A percentile compares a stretch with the other conserved stretches of the same genome.
Conservation (phyloP, 441 rosid species). For the Capsella rubella region DNA sequence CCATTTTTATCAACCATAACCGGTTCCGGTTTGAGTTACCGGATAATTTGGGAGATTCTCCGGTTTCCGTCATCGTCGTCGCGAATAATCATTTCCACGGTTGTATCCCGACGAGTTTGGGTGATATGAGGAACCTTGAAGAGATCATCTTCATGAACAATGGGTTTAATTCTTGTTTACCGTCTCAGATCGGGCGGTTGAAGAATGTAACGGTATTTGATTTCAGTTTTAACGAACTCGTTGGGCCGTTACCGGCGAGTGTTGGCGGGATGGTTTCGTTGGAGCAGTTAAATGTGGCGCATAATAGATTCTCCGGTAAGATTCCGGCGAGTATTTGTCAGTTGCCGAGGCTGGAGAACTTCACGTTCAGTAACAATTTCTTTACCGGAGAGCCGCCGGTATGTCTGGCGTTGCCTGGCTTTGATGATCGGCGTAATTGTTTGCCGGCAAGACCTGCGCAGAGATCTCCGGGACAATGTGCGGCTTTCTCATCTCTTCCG, state of each 20-base stretch:
- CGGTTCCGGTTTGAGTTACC: constrained; percentile 63
- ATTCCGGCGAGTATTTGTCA: constrained; percentile 53
- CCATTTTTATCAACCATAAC: constrained; percentile 67
- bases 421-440: constrained; percentile 61
- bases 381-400: constrained; percentile 55
- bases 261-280: constrained; percentile 54
- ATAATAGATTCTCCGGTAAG: constrained; percentile 60
- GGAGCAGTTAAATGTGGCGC: constrained; percentile 58
- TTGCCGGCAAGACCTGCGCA: constrained; percentile 53
- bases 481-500: constrained; percentile 48
- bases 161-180: constrained; percentile 61
- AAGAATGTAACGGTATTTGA: constrained; percentile 63
- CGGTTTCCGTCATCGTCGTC: constrained; percentile 64
- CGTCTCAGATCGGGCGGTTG: constrained; percentile 54
- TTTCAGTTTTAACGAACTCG: constrained; percentile 53
- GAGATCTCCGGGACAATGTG: constrained; percentile 58
- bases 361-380: constrained; percentile 56
- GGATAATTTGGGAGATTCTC: constrained; percentile 65
- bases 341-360: constrained; percentile 54
- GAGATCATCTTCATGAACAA: constrained; percentile 56
- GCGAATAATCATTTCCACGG: constrained; percentile 64
- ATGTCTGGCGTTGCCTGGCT: constrained; percentile 49
- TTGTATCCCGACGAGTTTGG: constrained; percentile 60
- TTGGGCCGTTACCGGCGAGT: constrained; percentile 60
- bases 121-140: constrained; percentile 57